Base-by-base conservation (phyloP, 1,284 basidiomycete species). In the Heterobasidion occidentale region DNA sequence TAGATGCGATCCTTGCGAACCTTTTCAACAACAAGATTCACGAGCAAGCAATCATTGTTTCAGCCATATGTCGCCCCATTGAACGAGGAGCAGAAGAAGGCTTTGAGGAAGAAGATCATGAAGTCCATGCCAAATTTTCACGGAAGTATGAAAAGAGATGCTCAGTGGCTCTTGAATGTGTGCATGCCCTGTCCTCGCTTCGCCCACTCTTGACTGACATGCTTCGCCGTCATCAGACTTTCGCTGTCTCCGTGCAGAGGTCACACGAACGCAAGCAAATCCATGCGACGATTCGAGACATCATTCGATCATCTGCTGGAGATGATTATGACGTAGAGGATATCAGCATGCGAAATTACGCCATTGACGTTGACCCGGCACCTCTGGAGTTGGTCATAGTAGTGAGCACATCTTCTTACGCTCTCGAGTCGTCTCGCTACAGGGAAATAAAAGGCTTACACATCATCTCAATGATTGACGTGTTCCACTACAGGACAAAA, bases 341-440 rank as follows among this genome's bases (percentile, higher is more conserved):
- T 14, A 35, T 58, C 6, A 53, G 54, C 44, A 61, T 61, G 60
- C 27, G 20, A 3, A 35, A 51, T 15, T 61, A 61, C 12, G 59
- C 56, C 6, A 38, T 52, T 15, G 60, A 61, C 44, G n/a, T 61
- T 36, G 59, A 60, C 3, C 44, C 53, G 27, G 56, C 59, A 4
- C 60, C 60, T 36, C 5, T 61, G 20, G 59, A 61, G 17, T 27
- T 61, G 9, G 36, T 54, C 36, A 47, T 61, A 12, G 52, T 56
- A 35, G 60, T 61, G 9, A 27, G 60, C 54, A 33, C 20, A n/a
- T 12, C 38, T 27, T 27, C 27, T 27, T 27, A 27, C 27, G 5
- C 27, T 27, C 27, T 5, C 27, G 4, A 27, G 5, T 27, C 27
- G 27, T 27, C 27, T 27, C 27, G 27, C 38, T 48, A 11, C 46